These are phyloP conservation scores for Thymus quinquecostatus DNA, from an alignment of 257 asterid species.

Conservation along the genomic window DNA sequence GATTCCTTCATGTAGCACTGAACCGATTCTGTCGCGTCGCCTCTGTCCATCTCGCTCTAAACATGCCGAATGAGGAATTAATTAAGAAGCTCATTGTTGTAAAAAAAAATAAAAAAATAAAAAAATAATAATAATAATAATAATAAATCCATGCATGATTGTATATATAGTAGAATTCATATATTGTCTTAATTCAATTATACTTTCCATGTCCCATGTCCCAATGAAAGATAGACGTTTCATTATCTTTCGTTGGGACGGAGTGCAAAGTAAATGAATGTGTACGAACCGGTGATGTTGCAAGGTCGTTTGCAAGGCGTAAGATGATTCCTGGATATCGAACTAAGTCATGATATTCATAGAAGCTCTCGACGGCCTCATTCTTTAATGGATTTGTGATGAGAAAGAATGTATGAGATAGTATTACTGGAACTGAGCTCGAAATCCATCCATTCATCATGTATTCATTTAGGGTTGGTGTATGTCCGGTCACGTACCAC, in stretches of 20 bases:
- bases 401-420: conserved; percentile 42
- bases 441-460: conserved; percentile 19
- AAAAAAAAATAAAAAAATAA: too few species aligned
- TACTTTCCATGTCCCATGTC: too few species aligned
- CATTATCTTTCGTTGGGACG: too few species aligned
- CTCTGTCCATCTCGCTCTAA: conserved; percentile 32
- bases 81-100: too few species aligned
- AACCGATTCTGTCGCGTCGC: conserved; percentile 23
- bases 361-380: conserved; percentile 34
- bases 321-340: conserved; percentile 37
- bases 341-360: conserved; percentile 33
- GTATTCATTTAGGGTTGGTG: conserved; percentile 19
- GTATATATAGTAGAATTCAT: too few species aligned
- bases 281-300: neutral
- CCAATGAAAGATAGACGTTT: too few species aligned
- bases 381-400: conserved; percentile 41
- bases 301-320: conserved; percentile 55
- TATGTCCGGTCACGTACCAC: conserved; percentile 6
- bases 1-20: conserved; percentile 9
- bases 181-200: too few species aligned
- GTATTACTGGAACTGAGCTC: conserved; percentile 36
- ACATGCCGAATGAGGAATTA: neutral
- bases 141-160: too few species aligned
- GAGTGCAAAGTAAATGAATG: neutral
- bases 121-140: too few species aligned